Percentiles rank a stretch among this genome's conserved stretches.
These are phyloP conservation scores for Fusarium nodosum DNA, from an alignment of 2,329 filamentous ascomycete genomes.

Conservation along the genomic window DNA sequence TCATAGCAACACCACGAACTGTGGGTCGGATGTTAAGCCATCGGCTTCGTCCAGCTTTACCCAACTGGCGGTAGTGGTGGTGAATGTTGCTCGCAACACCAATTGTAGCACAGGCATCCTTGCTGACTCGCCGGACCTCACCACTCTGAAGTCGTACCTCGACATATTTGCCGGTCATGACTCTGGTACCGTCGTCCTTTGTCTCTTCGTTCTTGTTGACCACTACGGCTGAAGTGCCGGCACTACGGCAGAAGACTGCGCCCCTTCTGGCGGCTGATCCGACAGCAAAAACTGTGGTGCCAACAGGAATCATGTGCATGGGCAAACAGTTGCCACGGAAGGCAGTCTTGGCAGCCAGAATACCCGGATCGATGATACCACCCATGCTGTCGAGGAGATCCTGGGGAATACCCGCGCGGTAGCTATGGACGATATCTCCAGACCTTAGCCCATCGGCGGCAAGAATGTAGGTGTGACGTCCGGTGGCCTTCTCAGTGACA, in stretches of 20 bases:
- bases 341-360: conserved; percentile 93
- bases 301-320: conserved; percentile 93
- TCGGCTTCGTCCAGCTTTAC: conserved; percentile 93
- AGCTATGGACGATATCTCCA: conserved; percentile 93
- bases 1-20: conserved; percentile 98
- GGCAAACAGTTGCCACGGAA: conserved; percentile 96
- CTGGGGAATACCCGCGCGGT: conserved; percentile 87
- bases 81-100: conserved; percentile 94
- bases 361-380: conserved; percentile 91
- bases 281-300: conserved; percentile 92
- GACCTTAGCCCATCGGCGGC: conserved; percentile 95
- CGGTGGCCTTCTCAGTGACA: conserved; percentile 79
- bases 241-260: conserved; percentile 93
- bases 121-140: conserved; percentile 89
- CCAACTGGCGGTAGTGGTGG: conserved; percentile 89
- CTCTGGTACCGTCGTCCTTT: conserved; percentile 68
- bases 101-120: conserved; percentile 93
- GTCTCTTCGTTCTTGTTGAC: conserved; percentile 88
- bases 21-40: conserved; percentile 96
- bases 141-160: conserved; percentile 91
- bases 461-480: conserved; percentile 88
- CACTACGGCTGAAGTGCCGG: conserved; percentile 90
- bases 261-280: conserved; percentile 79
- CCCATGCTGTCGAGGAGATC: conserved; percentile 93
- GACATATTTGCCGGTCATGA: conserved; percentile 81